Conservation (phyloP, 164 flowering plant species). For the Houttuynia cordata region DNA sequence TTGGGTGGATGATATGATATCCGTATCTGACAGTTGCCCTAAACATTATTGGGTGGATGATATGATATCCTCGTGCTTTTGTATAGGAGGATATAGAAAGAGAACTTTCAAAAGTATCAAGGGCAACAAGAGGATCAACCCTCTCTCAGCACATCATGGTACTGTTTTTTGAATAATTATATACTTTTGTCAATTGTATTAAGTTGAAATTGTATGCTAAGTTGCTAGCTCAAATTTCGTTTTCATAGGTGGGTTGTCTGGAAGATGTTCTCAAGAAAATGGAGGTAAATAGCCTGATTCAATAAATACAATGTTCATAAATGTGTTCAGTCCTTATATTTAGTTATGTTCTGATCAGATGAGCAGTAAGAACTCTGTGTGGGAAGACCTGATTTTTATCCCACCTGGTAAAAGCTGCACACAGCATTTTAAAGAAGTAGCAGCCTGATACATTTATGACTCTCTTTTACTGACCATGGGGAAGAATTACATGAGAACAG, state of each 20-base stretch:
- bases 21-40: too few relatives aligned
- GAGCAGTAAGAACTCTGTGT: slow-evolving; percentile 71
- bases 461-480: background rate
- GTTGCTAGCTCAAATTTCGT: background rate
- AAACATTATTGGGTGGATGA: background rate
- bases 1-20: background rate
- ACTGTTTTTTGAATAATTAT: slow-evolving; percentile 6
- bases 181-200: background rate
- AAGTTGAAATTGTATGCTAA: background rate
- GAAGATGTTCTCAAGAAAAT: slow-evolving; percentile 91
- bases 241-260: slow-evolving; percentile 73
- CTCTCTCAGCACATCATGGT: slow-evolving; percentile 71
- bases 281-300: slow-evolving; percentile 48
- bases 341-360: slow-evolving; percentile 23
- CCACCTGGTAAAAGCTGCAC: slow-evolving; percentile 91
- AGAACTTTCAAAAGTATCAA: slow-evolving; percentile 52
- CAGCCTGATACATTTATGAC: slow-evolving; percentile 20
- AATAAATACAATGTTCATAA: background rate
- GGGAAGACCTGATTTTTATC: slow-evolving; percentile 92
- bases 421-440: slow-evolving; percentile 67
- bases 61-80: background rate
- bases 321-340: background rate
- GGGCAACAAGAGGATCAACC: slow-evolving; percentile 45
- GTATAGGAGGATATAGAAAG: slow-evolving; percentile 85
- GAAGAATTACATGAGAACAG: background rate